Conservation (phyloP, 441 rosid species). For the Pelargonium myrrhifolium region DNA sequence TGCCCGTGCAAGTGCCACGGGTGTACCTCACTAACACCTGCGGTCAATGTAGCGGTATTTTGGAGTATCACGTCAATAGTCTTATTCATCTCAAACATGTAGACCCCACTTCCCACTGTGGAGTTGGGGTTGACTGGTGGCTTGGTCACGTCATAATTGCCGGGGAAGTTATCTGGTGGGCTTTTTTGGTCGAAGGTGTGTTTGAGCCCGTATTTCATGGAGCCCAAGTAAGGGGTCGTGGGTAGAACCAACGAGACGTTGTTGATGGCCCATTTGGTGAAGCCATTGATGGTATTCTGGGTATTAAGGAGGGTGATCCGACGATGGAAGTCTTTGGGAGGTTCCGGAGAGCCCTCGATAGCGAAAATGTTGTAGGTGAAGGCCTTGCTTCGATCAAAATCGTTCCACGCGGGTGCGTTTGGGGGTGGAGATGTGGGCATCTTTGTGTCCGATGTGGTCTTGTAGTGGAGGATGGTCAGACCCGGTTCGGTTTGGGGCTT, state of each 20-base stretch:
- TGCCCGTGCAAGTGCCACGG: slow-evolving; percentile 92
- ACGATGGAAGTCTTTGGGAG: slow-evolving; percentile 31
- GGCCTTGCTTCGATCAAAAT: slow-evolving; percentile 37
- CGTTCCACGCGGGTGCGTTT: slow-evolving; percentile 55
- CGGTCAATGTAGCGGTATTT: slow-evolving; percentile 41
- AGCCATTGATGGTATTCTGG: slow-evolving; percentile 46
- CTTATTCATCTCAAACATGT: slow-evolving; percentile 29
- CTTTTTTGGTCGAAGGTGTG: slow-evolving; percentile 26
- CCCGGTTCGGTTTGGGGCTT: slow-evolving; percentile 47
- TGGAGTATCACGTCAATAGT: slow-evolving; percentile 70
- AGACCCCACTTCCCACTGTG: slow-evolving; percentile 41
- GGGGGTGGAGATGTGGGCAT: slow-evolving; percentile 45
- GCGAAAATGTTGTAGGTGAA: slow-evolving; percentile 31
- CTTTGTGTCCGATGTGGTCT: slow-evolving; percentile 26
- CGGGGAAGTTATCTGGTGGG: slow-evolving; percentile 41
- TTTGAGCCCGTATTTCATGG: slow-evolving; percentile 40
- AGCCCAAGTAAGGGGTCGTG: slow-evolving; percentile 65
- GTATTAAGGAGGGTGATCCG: slow-evolving; percentile 59
- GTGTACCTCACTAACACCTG: slow-evolving; percentile 49
- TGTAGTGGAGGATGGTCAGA: slow-evolving; percentile 49
- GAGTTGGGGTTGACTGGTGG: slow-evolving; percentile 43
- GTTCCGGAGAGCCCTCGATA: slow-evolving; percentile 32
- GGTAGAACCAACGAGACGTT: slow-evolving; percentile 54
- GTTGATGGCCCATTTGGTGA: slow-evolving; percentile 60
- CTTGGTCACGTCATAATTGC: slow-evolving; percentile 38